Conservation (phyloP, 495 filamentous ascomycete genomes). For the Beverwykella pulmonaria region DNA sequence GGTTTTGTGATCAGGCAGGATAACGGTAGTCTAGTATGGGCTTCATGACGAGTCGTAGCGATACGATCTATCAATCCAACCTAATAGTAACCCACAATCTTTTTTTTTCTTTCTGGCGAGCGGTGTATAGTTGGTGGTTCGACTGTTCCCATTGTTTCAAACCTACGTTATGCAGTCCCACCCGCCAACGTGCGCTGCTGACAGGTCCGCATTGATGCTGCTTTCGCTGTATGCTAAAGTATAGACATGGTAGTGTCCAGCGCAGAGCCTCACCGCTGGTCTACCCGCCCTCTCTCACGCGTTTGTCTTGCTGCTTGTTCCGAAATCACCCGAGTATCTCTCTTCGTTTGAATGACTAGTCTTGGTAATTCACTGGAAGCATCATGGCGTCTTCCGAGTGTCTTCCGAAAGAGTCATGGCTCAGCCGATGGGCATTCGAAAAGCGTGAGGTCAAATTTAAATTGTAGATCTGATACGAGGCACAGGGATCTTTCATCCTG, state of each 20-base stretch:
- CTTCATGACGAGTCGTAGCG: neutral
- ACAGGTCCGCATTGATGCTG: too few species aligned
- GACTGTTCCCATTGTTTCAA: too few species aligned
- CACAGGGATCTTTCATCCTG: neutral
- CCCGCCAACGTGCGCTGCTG: too few species aligned
- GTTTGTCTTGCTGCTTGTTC: too few species aligned
- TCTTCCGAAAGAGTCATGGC: neutral
- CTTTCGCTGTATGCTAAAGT: too few species aligned
- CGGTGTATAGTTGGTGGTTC: too few species aligned
- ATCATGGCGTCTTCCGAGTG: neutral
- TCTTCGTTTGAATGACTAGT: neutral
- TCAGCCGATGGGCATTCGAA: neutral
- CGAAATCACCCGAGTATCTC: neutral
- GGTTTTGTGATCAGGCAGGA: neutral
- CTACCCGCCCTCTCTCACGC: too few species aligned
- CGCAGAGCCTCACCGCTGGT: too few species aligned
- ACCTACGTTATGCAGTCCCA: too few species aligned
- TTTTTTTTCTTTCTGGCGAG: neutral
- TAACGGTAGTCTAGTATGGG: neutral
- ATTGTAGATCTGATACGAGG: neutral
- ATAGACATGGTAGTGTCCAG: too few species aligned
- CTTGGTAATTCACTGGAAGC: neutral
- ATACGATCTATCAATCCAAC: neutral
- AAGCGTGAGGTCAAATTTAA: neutral
- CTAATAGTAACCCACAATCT: neutral